A percentile compares a stretch with the other conserved stretches of the same genome.
Conservation (phyloP, 306 rosid species). For the Nissolia schottii region DNA sequence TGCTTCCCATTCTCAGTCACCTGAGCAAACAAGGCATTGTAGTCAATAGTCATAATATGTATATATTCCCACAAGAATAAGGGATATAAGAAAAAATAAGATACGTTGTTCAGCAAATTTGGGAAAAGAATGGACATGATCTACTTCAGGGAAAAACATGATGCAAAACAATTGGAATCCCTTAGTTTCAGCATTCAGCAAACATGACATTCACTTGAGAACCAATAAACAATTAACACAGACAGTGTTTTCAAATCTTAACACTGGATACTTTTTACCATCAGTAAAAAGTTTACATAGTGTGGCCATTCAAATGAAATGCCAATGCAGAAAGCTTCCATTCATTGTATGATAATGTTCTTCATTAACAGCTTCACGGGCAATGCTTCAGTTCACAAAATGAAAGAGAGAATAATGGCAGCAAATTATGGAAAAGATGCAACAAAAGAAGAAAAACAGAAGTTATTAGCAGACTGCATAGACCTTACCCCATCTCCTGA, state of each 20-base stretch:
- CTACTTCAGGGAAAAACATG: neutral
- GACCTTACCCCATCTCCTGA: neutral
- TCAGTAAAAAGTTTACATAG: neutral
- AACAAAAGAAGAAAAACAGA: neutral
- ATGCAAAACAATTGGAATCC: neutral
- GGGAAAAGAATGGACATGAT: neutral
- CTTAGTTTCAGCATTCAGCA: constrained; percentile 7
- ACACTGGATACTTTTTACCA: neutral
- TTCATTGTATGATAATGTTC: neutral
- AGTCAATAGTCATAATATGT: neutral
- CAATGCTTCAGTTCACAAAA: neutral
- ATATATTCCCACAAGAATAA: constrained; percentile 10
- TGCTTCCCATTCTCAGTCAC: constrained; percentile 96
- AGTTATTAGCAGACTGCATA: neutral
- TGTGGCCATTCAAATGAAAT: neutral
- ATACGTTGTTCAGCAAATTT: neutral
- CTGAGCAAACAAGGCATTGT: constrained; percentile 31
- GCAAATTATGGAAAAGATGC: neutral
- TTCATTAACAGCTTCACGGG: neutral
- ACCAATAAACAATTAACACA: neutral
- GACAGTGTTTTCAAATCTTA: neutral
- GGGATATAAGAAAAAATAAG: neutral
- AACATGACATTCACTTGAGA: neutral
- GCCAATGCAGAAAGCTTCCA: neutral
- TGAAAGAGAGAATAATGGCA: neutral